Conservation (phyloP, 257 asterid species). For the Solanum ossicruentum region DNA sequence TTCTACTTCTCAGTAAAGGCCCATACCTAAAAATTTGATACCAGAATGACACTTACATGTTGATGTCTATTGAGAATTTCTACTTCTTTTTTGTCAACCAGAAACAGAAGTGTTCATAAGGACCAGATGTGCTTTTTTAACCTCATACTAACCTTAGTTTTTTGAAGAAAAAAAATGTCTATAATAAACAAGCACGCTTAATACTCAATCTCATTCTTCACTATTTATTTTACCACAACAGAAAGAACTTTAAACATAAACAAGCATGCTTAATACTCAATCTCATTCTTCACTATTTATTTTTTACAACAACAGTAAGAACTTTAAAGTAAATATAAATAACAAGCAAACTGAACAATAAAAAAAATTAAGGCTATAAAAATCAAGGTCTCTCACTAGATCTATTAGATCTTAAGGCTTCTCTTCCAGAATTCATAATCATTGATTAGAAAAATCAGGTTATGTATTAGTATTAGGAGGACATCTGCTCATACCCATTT, state of each 20-base stretch:
- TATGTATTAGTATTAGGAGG: not conserved
- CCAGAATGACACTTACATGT: too few relatives aligned
- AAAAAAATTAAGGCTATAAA: too few relatives aligned
- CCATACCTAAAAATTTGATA: too few relatives aligned
- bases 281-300: too few relatives aligned
- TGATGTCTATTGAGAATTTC: too few relatives aligned
- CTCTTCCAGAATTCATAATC: not conserved
- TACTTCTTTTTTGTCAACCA: not conserved
- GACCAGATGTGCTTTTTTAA: not conserved
- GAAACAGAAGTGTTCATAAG: not conserved
- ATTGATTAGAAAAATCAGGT: not conserved
- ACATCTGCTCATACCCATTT: not conserved
- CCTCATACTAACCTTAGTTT: not conserved
- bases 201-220: not conserved
- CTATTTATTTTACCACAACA: not conserved
- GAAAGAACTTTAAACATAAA: not conserved
- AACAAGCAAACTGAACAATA: too few relatives aligned
- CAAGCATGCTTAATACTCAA: not conserved
- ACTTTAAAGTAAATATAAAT: too few relatives aligned
- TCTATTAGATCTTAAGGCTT: too few relatives aligned
- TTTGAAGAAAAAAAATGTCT: not conserved
- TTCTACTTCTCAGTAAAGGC: too few relatives aligned
- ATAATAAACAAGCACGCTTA: not conserved
- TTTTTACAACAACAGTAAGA: too few relatives aligned
- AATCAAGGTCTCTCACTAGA: too few relatives aligned